These are phyloP conservation scores for Begonia loranthoides DNA, from an alignment of 306 rosid genomes.

Conservation along the genomic window DNA sequence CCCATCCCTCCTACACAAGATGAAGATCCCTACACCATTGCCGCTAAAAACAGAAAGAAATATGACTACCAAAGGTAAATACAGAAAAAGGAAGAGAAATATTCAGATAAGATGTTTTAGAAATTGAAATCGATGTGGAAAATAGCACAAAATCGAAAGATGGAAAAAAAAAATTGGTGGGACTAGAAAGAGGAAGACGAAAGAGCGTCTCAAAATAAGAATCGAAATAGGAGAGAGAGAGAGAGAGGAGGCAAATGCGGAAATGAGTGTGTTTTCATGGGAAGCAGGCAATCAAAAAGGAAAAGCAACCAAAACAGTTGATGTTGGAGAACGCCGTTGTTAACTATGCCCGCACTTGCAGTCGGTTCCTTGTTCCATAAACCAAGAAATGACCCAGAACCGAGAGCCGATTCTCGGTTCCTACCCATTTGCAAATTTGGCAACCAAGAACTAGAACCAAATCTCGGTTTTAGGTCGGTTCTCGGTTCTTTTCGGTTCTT, in stretches of 20 bases:
- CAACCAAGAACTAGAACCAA: too few relatives aligned
- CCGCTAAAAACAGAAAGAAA: background rate
- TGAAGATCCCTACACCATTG: background rate
- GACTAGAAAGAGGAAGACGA: constrained; percentile 1
- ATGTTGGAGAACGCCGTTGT: too few relatives aligned
- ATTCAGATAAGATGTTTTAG: background rate
- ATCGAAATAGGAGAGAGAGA: constrained; percentile 3
- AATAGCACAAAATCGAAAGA: background rate
- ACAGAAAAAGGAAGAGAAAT: too few relatives aligned
- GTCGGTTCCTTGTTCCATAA: too few relatives aligned
- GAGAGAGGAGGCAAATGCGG: constrained; percentile 10
- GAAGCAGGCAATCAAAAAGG: constrained; percentile 1
- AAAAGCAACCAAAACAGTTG: too few relatives aligned
- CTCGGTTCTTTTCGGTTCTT: too few relatives aligned
- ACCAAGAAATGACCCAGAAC: too few relatives aligned
- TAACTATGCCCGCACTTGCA: too few relatives aligned
- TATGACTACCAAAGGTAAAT: background rate
- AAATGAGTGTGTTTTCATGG: constrained; percentile 2
- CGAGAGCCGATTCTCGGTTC: too few relatives aligned
- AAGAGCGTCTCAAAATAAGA: constrained; percentile 4
- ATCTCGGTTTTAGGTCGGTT: too few relatives aligned
- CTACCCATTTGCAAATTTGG: too few relatives aligned
- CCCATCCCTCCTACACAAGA: constrained; percentile 38
- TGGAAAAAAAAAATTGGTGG: background rate
- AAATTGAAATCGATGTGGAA: background rate